Evolutionary conservation across 495 filamentous ascomycete species (phyloP).

Genomic region (Trichoderma erinaceum): DNA sequence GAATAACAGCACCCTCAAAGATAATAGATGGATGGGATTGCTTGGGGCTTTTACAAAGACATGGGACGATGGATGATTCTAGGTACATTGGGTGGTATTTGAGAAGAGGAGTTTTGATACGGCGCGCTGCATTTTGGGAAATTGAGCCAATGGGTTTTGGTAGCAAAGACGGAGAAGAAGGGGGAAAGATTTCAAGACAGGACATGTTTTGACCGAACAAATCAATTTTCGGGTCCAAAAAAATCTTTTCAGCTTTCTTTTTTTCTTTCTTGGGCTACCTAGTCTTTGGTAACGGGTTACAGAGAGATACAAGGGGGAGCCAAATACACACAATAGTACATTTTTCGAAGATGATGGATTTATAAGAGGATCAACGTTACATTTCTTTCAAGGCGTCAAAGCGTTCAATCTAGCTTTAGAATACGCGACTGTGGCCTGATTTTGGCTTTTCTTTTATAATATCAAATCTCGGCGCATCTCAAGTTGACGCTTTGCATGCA

Average conservation of each 20-base stretch:
- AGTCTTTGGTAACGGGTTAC: too few relatives aligned
- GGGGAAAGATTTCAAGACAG: background rate
- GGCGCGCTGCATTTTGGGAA: background rate
- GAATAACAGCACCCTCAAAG: background rate
- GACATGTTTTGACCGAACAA: background rate
- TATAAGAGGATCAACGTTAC: too few relatives aligned
- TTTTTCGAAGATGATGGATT: too few relatives aligned
- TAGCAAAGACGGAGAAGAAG: background rate
- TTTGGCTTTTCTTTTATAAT: background rate
- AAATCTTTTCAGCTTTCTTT: background rate
- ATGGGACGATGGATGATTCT: background rate
- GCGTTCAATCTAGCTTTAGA: background rate
- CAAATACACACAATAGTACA: too few relatives aligned
- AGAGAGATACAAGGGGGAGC: too few relatives aligned
- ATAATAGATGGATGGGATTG: background rate
- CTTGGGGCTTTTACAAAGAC: background rate
- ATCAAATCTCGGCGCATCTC: background rate
- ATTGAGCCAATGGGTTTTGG: background rate
- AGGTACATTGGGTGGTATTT: background rate
- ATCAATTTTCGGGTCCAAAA: background rate
- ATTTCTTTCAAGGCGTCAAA: background rate
- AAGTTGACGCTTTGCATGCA: background rate
- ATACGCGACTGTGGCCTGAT: background rate
- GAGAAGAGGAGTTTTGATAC: background rate
- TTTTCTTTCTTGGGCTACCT: too few relatives aligned